Evolutionary conservation across 768 basidiomycete species (phyloP).

Genomic region (Boletus bicolor): DNA sequence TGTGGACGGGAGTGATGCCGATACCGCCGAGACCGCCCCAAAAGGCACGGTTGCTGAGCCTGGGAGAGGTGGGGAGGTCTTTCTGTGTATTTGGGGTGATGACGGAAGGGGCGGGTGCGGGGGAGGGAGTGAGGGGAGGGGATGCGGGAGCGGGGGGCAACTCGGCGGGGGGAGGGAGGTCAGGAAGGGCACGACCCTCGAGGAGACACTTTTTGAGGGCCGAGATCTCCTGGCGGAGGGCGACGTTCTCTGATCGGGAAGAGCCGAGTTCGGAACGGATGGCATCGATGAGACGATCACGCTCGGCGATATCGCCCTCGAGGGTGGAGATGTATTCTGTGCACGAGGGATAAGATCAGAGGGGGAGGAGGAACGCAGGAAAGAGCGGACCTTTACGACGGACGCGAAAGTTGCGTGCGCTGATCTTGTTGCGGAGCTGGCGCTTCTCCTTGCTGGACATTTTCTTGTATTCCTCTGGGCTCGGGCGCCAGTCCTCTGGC

Average conservation of each 20-base stretch:
- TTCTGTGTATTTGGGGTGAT: slow-evolving; percentile 74
- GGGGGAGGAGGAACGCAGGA: neutral
- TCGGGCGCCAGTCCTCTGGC: slow-evolving; percentile 79
- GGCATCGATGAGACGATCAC: slow-evolving; percentile 85
- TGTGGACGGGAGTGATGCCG: slow-evolving; percentile 81
- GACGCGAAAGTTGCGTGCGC: slow-evolving; percentile 92
- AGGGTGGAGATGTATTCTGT: slow-evolving; percentile 92
- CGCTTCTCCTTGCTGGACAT: slow-evolving; percentile 95
- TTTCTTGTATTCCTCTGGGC: slow-evolving; percentile 92
- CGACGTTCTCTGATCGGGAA: slow-evolving; percentile 77
- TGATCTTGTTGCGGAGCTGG: slow-evolving; percentile 95
- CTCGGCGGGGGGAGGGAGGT: slow-evolving; percentile 47
- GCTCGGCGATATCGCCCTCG: slow-evolving; percentile 89
- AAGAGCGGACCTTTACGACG: slow-evolving; percentile 73
- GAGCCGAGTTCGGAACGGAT: slow-evolving; percentile 82
- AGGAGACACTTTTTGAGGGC: slow-evolving; percentile 73
- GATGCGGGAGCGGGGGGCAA: slow-evolving; percentile 37
- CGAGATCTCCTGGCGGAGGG: slow-evolving; percentile 73
- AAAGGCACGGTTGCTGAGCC: slow-evolving; percentile 52
- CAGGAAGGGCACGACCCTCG: slow-evolving; percentile 53
- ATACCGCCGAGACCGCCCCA: slow-evolving; percentile 79
- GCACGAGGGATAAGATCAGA: neutral
- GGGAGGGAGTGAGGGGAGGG: slow-evolving; percentile 35
- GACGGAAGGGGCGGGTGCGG: slow-evolving; percentile 29
- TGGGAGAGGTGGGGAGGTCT: slow-evolving; percentile 65